Evolutionary conservation across 2,329 filamentous ascomycete genomes (phyloP).

Genomic region (Fusarium globosum): DNA sequence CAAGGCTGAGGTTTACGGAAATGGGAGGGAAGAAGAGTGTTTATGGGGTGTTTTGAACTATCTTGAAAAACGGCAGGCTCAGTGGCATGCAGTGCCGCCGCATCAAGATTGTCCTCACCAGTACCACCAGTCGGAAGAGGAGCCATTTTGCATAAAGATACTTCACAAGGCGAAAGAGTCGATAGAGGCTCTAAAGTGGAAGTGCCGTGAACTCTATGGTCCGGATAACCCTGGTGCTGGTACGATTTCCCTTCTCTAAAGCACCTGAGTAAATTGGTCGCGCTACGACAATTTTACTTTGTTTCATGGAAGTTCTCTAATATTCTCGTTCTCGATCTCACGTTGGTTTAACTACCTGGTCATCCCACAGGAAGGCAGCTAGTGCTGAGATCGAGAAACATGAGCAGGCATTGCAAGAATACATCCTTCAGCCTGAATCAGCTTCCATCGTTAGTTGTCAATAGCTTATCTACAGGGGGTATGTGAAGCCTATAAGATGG

Average conservation of each 20-base stretch:
- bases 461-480: accelerated
- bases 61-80: background rate
- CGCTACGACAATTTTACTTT: no score
- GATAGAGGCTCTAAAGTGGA: background rate
- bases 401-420: background rate
- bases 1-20: background rate
- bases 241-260: background rate
- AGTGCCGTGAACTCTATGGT: background rate
- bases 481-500: accelerated
- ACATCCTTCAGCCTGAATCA: background rate
- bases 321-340: background rate
- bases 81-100: background rate
- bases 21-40: background rate
- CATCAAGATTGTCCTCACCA: background rate
- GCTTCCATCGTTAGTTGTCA: background rate
- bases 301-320: accelerated
- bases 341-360: no score
- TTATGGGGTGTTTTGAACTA: background rate
- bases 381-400: no score
- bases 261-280: no score
- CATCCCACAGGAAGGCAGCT: background rate
- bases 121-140: background rate
- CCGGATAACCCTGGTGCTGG: background rate
- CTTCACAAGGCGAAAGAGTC: background rate
- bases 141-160: slow-evolving; percentile 8